A percentile compares a stretch with the other conserved stretches of the same genome.
These are phyloP conservation scores for Prunus mira DNA, from an alignment of 306 rosid genomes.

Conservation along the genomic window DNA sequence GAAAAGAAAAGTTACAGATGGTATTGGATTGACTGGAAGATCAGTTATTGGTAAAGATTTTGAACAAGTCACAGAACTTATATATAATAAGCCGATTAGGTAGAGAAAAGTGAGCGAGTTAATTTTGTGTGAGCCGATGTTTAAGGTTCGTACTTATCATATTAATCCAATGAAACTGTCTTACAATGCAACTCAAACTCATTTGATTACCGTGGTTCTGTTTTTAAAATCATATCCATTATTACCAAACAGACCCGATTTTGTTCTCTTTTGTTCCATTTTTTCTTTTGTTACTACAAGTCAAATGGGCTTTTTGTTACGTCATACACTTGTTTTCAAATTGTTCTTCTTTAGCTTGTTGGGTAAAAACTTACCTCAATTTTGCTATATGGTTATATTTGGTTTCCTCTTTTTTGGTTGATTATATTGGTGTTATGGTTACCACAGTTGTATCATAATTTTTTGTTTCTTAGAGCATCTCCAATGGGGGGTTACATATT, in stretches of 20 bases:
- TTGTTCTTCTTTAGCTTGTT: too few relatives aligned
- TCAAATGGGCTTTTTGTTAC: too few relatives aligned
- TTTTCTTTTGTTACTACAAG: too few relatives aligned
- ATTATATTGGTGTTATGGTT: neutral
- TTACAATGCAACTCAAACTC: neutral
- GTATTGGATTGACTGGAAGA: neutral
- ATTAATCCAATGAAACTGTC: neutral
- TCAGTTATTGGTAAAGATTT: neutral
- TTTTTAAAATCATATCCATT: neutral
- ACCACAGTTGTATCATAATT: too few relatives aligned
- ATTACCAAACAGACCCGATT: too few relatives aligned
- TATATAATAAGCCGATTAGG: neutral
- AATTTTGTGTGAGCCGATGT: neutral
- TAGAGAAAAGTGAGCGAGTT: neutral
- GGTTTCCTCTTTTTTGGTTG: neutral
- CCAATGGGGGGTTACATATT: too few relatives aligned
- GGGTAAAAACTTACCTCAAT: neutral
- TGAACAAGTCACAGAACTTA: neutral
- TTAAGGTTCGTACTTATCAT: neutral
- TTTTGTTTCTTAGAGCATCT: too few relatives aligned
- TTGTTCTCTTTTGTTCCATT: neutral
- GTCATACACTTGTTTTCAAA: too few relatives aligned
- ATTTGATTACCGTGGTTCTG: neutral
- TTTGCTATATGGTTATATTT: neutral
- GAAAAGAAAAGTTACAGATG: neutral